Evolutionary conservation across 1,139 yeast genomes (phyloP), one percentile per base, ranked within the genome.

Genomic region (Casaregolazyma lundiana): DNA sequence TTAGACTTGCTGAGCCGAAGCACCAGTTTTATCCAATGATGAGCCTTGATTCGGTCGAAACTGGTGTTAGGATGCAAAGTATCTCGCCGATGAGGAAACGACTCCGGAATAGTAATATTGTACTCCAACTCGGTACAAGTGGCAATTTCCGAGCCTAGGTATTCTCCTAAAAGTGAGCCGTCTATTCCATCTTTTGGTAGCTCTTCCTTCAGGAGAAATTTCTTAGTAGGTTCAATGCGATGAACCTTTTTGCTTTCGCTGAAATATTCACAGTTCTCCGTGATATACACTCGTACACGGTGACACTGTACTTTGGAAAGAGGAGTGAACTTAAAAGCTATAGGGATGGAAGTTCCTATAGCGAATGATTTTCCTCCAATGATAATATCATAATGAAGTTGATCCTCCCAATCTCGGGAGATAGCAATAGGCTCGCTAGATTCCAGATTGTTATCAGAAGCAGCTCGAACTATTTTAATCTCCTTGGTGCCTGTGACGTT

Each of bases 391-490:
- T 92, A 92, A 55, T 82, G 81, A 36, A 92, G 66, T 61, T 86
- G 89, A 61, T 86, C 90, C 63, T 92, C 97, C 98, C 98, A 92
- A 56, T 86, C 92, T 53, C 95, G 74, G 13, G 85, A 75, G 36
- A 92, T 89, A 4, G 89, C 87, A 46, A 92, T 92, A 0, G 98
- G 97, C 62, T 92, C 98, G 51, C 85, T 82, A 58, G 87, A 90
- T 62, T 92, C 97, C 36, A 84, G 75, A 45, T 88, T 85, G 38
- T 77, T 78, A 50, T 84, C 90, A 0, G 88, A 75, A 6, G 90
- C 92, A 0, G 89, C 76, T 53, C 98, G 72, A 5, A 92, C 77
- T 20, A 92, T 70, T 3, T 71, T 72, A 1, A 92, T 75, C 1
- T 87, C 86, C 41, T 78, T 65, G 50, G 73, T 71, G 0, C 90